Base-by-base conservation (phyloP, 352 stramenopile genomes). In the Globisporangium mamillatum region DNA sequence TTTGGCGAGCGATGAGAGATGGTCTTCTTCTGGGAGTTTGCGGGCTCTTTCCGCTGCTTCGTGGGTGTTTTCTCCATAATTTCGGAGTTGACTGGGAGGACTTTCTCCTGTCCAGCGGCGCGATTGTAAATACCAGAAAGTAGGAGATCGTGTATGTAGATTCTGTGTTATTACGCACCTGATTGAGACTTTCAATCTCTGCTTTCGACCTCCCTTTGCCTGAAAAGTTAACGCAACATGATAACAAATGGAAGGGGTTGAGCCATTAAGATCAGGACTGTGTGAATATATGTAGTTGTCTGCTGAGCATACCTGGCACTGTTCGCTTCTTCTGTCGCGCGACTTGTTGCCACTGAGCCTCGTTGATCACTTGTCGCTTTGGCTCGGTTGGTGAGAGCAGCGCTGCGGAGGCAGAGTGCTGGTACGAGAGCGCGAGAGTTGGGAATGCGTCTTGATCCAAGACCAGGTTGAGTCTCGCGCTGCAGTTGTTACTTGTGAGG, bases 381-480 rank as follows among this genome's bases (percentile, higher is more conserved):
- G 65, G 57, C 34, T 70, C 57, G 3, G 65, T 65, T 5, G 65
- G 65, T 12, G 65, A 66, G 18, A 70, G 48, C 18, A 70, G n/a
- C 4, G 36, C 57, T 12, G 57, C 18, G 1, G 29, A 61, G 1
- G 32, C 18, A 4, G 24, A 2, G 38, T 54, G 16, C 16, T 50
- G 46, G 25, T 24, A 59, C 4, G 22, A 10, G 14, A 24, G 36
- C 3, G 4, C 46, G 14, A 65, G 36, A 9, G 8, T 29, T 29
- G 57, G 24, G 46, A 70, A 70, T 7, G 34, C 57, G 16, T 70
- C 65, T 22, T 65, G 63, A 38, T 70, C 65, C 1, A 70, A 41
- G 0, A 29, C 36, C 22, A 70, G 57, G 7, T 61, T 64, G n/a
- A 65, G 44, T n/a, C 65, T 41, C 50, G 29, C 27, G 22, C 14